A percentile compares a stretch with the other conserved stretches of the same genome.
Conservation (phyloP, 78 protist genomes). For the Planoprotostelium fungivorum region DNA sequence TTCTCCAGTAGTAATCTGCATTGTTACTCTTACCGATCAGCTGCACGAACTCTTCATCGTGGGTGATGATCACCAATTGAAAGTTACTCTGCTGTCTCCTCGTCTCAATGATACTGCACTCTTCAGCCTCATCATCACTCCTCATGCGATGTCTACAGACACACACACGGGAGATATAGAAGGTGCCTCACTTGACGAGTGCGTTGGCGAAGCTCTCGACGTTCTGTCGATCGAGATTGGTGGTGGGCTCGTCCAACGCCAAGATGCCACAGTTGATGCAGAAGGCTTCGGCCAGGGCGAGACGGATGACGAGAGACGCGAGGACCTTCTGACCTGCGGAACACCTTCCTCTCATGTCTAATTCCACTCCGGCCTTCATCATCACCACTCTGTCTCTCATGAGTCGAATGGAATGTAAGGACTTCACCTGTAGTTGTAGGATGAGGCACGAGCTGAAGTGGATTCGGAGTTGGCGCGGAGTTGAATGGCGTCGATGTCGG, state of each 20-base stretch:
- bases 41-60: constrained; percentile 95
- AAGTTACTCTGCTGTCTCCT: constrained; percentile 78
- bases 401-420: not conserved
- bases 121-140: not conserved
- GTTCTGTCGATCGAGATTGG: constrained; percentile 95
- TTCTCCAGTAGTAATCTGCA: constrained; percentile 59
- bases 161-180: not conserved
- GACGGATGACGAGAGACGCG: constrained; percentile 95
- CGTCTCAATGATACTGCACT: constrained; percentile 40
- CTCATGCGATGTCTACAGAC: not conserved
- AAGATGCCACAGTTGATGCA: constrained; percentile 96
- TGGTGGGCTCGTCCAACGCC: constrained; percentile 99
- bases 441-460: not conserved
- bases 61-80: constrained; percentile 98
- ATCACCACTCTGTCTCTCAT: constrained; percentile 87
- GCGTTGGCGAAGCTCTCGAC: constrained; percentile 80
- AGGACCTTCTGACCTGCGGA: constrained; percentile 98
- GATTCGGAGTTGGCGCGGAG: constrained; percentile 73
- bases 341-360: constrained; percentile 99
- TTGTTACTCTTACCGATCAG: constrained; percentile 38
- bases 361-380: constrained; percentile 65
- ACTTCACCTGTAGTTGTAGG: not conserved
- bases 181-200: constrained; percentile 25
- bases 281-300: constrained; percentile 98
- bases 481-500: constrained; percentile 94